These are phyloP conservation scores for Cercospora janseana DNA, from an alignment of 2,329 filamentous ascomycete species.

Conservation along the genomic window DNA sequence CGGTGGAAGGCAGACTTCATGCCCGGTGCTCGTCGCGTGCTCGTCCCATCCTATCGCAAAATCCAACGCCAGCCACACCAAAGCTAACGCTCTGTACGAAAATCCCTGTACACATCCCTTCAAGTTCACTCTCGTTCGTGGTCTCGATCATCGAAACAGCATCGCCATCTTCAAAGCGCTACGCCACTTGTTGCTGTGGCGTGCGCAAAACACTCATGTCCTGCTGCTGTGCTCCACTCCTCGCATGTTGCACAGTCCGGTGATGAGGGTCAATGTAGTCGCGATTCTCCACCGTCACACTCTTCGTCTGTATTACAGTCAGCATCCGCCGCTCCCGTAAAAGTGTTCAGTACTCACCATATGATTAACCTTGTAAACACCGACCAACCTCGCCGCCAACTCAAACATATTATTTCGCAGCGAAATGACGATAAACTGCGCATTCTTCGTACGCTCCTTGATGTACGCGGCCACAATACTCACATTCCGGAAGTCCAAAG, in stretches of 20 bases:
- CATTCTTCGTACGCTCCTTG: slow-evolving; percentile 98
- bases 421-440: slow-evolving; percentile 98
- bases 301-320: slow-evolving; percentile 46
- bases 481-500: slow-evolving; percentile 95
- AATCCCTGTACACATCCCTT: no score
- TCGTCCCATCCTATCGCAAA: no score
- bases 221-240: neutral
- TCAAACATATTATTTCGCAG: slow-evolving; percentile 99
- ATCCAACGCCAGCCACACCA: no score
- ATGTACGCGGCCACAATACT: slow-evolving; percentile 98
- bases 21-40: no score
- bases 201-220: neutral
- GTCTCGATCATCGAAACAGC: no score
- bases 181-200: neutral
- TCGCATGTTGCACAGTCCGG: slow-evolving; percentile 14
- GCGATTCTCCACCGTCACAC: slow-evolving; percentile 53
- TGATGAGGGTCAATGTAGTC: slow-evolving; percentile 43
- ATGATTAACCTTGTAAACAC: slow-evolving; percentile 99
- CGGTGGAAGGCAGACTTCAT: no score
- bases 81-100: no score
- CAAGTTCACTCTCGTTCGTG: no score
- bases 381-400: slow-evolving; percentile 88
- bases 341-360: slow-evolving; percentile 58
- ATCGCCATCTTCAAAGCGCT: no score
- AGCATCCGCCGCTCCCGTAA: neutral